A percentile compares a stretch with the other conserved stretches of the same genome.
Evolutionary conservation across 139 green algal species (phyloP).

Genomic region (Chlamydomonas sp.): DNA sequence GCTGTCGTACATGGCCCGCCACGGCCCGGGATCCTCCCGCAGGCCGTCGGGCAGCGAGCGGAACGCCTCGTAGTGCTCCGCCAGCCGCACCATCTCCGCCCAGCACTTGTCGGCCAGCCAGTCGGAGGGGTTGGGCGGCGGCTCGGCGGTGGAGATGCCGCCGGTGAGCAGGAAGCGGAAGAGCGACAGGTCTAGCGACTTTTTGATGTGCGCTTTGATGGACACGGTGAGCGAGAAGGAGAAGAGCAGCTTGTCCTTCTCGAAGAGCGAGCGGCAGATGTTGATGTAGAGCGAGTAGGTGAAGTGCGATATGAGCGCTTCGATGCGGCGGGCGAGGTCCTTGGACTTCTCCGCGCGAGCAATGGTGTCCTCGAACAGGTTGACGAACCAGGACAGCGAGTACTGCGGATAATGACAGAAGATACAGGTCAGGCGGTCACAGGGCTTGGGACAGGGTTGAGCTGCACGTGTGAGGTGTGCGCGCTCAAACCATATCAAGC

Average conservation of each 20-base stretch:
- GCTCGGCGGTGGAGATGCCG: constrained; percentile 59
- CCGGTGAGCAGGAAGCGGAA: constrained; percentile 81
- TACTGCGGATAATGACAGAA: constrained; percentile 41
- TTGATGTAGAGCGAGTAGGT: constrained; percentile 76
- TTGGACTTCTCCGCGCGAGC: constrained; percentile 49
- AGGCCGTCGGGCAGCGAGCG: constrained; percentile 44
- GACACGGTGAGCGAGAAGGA: constrained; percentile 66
- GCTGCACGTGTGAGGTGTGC: not conserved
- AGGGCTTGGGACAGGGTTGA: not conserved
- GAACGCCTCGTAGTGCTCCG: constrained; percentile 28
- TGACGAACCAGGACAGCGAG: constrained; percentile 65
- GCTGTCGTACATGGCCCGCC: constrained; percentile 65
- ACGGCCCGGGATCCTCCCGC: constrained; percentile 41
- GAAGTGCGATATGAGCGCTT: constrained; percentile 62
- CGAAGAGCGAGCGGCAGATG: constrained; percentile 81
- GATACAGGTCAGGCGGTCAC: not conserved
- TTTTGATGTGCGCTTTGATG: constrained; percentile 63
- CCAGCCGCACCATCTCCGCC: constrained; percentile 62
- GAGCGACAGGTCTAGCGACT: constrained; percentile 60
- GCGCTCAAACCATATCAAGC: no score
- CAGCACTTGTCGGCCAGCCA: constrained; percentile 66
- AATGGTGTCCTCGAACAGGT: constrained; percentile 62
- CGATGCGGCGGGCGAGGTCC: constrained; percentile 56
- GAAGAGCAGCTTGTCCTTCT: constrained; percentile 91
- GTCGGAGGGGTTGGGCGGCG: constrained; percentile 52